These are phyloP conservation scores for Aspergillus ostianus DNA, from an alignment of 495 filamentous ascomycete genomes.

Conservation along the genomic window DNA sequence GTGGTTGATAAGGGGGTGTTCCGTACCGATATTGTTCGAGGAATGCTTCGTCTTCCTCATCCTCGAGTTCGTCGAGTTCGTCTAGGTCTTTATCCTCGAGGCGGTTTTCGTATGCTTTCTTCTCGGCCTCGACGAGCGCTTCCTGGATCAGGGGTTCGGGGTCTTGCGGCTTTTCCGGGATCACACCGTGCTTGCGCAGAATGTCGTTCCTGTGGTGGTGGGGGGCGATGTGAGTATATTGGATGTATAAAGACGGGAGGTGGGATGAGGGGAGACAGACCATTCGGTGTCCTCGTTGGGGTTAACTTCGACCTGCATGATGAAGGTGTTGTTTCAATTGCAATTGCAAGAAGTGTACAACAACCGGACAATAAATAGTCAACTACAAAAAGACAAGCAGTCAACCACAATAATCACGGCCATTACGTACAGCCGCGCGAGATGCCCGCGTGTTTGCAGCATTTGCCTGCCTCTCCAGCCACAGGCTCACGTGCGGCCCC, in stretches of 20 bases:
- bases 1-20: not conserved
- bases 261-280: constrained; percentile 43
- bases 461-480: constrained; percentile 34
- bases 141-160: constrained; percentile 94
- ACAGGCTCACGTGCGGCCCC: constrained; percentile 1
- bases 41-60: constrained; percentile 91
- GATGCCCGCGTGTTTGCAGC: constrained; percentile 43
- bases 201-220: constrained; percentile 83
- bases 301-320: constrained; percentile 86
- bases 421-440: not conserved
- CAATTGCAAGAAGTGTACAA: constrained; percentile 2
- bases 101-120: constrained; percentile 81
- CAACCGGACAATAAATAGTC: not conserved
- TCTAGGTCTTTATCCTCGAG: constrained; percentile 91
- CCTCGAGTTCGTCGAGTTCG: constrained; percentile 90
- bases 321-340: constrained; percentile 20
- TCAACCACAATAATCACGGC: not conserved
- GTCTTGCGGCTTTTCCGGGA: constrained; percentile 93
- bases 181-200: constrained; percentile 90
- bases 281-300: constrained; percentile 98
- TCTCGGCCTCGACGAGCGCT: constrained; percentile 78
- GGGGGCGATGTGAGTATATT: constrained; percentile 9
- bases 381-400: not conserved
- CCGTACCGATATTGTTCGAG: constrained; percentile 76
- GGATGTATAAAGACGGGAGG: constrained; percentile 6